Evolutionary conservation across 106 monocot genomes (phyloP), one percentile per base, ranked within the genome.

Genomic region (Dendrobium huoshanense): DNA sequence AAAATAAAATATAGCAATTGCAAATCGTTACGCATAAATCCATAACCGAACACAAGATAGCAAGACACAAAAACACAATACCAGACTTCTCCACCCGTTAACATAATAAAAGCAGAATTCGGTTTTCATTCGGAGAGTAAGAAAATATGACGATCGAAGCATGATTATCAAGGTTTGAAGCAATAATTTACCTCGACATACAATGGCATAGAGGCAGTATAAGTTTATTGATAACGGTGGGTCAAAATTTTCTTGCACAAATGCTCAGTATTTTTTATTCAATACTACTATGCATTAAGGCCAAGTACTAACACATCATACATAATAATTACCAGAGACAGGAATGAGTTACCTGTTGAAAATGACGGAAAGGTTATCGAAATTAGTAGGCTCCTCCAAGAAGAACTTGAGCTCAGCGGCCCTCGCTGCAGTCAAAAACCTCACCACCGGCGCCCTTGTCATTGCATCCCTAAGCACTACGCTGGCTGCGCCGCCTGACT

Each of bases 341-440:
- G 67, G n/a, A 74, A 51, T 33, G 24, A 20, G 19, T 27, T 58
- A 95, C 95, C 81, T 92, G 82, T 88, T 95, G 87, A 95, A 95
- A 31, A 90, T 82, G 22, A 87, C 55, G 31, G 92, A 55, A 16
- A 95, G 58, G 20, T 75, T 88, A 9, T 95, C 92, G 58, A 90
- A 95, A 77, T 88, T 88, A n/a, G 4, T 68, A 0, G 85, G 88
- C 27, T 88, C 92, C 84, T 95, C 92, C 37, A 92, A 33, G 61
- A 85, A 95, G 29, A 85, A 85, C 86, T 86, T 88, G 67, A 95
- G 82, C 77, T 95, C 87, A 16, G 95, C 92, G 0, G 95, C 92
- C 72, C 88, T 87, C 77, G 47, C 82, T 3, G 88, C 95, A 2
- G 85, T 83, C 22, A 82, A 81, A 68, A 95, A 86, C 65, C 92